phyloP scores from a whole-genome alignment of 106 monocot genomes.

The Posidonia australis region DNA sequence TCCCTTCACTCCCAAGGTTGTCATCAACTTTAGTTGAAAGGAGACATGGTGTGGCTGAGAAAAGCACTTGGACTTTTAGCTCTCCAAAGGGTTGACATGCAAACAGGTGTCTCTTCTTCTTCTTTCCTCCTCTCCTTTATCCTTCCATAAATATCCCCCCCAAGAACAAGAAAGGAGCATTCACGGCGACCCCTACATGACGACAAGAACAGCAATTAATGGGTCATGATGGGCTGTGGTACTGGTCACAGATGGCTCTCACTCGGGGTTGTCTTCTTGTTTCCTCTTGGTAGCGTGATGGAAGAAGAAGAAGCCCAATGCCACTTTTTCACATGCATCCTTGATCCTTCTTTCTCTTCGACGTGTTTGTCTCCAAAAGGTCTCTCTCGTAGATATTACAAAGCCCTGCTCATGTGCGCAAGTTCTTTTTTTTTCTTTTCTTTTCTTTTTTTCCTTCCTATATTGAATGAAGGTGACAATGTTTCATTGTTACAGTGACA shows the following conservation, averaged over 20 bases:
- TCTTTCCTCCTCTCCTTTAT: background rate
- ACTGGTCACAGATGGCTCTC: no score
- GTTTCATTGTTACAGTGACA: no score
- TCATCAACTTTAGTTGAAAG: slow-evolving; percentile 31
- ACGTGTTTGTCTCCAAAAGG: no score
- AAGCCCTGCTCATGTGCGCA: no score
- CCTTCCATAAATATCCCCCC: no score
- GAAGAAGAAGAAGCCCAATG: slow-evolving; percentile 16
- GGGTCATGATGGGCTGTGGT: slow-evolving; percentile 36
- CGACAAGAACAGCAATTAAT: slow-evolving; percentile 40
- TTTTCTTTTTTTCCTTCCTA: no score
- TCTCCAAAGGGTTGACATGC: slow-evolving; percentile 32
- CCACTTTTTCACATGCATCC: slow-evolving; percentile 18
- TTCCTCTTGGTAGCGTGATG: slow-evolving; percentile 23
- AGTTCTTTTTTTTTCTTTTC: no score
- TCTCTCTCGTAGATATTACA: no score
- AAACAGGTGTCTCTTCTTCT: background rate
- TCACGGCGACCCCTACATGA: background rate
- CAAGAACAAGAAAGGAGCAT: slow-evolving; percentile 5
- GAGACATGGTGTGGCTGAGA: slow-evolving; percentile 11
- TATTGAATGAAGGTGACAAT: no score
- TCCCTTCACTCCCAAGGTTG: slow-evolving; percentile 58
- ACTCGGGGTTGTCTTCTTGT: slow-evolving; percentile 20
- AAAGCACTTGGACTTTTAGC: slow-evolving; percentile 24
- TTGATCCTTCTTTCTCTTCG: no score